Percentiles rank a stretch among this genome's conserved stretches.
These are phyloP conservation scores for Termitomyces titanicus DNA, from an alignment of 768 basidiomycete species.

Conservation along the genomic window DNA sequence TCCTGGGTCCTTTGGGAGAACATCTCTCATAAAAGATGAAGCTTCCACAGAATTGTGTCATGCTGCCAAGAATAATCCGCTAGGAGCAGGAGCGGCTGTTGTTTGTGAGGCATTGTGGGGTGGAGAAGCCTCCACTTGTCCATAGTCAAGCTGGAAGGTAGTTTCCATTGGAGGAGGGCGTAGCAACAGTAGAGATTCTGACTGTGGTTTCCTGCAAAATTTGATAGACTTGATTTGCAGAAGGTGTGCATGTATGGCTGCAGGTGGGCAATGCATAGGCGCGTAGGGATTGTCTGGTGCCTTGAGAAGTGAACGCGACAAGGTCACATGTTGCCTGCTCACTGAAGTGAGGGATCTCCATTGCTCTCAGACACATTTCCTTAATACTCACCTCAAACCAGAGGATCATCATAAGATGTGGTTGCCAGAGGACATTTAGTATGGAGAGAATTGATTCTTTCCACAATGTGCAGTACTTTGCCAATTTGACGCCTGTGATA, in stretches of 20 bases:
- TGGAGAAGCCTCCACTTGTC: slow-evolving; percentile 49
- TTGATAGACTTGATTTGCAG: slow-evolving; percentile 70
- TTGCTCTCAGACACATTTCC: too few species aligned
- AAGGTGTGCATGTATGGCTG: too few species aligned
- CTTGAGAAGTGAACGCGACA: too few species aligned
- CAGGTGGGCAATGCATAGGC: too few species aligned
- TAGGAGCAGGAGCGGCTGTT: slow-evolving; percentile 16
- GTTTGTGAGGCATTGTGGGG: slow-evolving; percentile 21
- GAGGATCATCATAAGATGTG: too few species aligned
- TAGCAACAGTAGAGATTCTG: slow-evolving; percentile 31
- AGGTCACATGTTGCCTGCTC: too few species aligned
- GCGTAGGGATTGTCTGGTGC: too few species aligned
- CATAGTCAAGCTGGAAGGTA: slow-evolving; percentile 68
- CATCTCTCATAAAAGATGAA: too few species aligned
- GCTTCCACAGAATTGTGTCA: too few species aligned
- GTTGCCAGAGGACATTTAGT: slow-evolving; percentile 44
- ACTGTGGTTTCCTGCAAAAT: slow-evolving; percentile 52
- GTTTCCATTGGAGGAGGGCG: slow-evolving; percentile 38
- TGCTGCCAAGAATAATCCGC: too few species aligned
- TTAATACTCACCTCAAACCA: slow-evolving; percentile 34
- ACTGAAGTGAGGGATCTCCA: too few species aligned
- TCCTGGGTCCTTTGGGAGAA: too few species aligned
- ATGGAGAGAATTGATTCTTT: slow-evolving; percentile 29
- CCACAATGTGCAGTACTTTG: slow-evolving; percentile 36
- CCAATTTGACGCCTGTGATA: slow-evolving; percentile 50